Percentiles rank a stretch among this genome's conserved stretches.
Evolutionary conservation across 106 monocot species (phyloP).

Genomic region (Allium fistulosum): DNA sequence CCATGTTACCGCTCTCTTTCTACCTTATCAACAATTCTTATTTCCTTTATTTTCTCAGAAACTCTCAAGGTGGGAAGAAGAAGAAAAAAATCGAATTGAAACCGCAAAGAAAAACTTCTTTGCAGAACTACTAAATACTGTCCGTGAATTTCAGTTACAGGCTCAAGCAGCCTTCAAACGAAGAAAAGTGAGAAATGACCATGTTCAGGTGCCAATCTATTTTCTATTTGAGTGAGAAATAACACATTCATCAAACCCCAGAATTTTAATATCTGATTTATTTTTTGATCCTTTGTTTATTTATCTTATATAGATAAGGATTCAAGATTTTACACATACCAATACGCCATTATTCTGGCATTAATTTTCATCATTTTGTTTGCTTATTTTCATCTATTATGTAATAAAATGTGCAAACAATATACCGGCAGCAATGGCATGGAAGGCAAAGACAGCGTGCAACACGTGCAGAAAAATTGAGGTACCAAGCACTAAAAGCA

Average conservation of each 20-base stretch:
- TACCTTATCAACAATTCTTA: neutral
- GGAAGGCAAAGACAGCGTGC: constrained; percentile 88
- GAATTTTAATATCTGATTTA: no score
- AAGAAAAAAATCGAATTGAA: constrained; percentile 73
- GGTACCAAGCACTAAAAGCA: constrained; percentile 80
- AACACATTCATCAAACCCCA: no score
- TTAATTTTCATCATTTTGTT: no score
- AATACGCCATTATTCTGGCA: no score
- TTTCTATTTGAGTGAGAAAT: no score
- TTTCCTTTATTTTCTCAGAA: constrained; percentile 35
- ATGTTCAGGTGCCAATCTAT: constrained; percentile 52
- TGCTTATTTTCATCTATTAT: no score
- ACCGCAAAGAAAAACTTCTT: constrained; percentile 83
- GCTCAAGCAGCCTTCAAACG: constrained; percentile 57
- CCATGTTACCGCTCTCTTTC: no score
- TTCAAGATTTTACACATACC: no score
- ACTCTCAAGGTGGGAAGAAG: constrained; percentile 84
- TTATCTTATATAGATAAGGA: no score
- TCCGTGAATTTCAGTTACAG: constrained; percentile 88
- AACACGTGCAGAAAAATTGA: constrained; percentile 75
- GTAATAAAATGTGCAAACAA: no score
- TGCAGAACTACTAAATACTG: constrained; percentile 89
- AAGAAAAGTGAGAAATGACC: constrained; percentile 92
- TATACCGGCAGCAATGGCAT: constrained; percentile 70
- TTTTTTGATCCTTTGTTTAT: no score